Conservation (phyloP, 345 rosid species). For the Syzygium aqueum region DNA sequence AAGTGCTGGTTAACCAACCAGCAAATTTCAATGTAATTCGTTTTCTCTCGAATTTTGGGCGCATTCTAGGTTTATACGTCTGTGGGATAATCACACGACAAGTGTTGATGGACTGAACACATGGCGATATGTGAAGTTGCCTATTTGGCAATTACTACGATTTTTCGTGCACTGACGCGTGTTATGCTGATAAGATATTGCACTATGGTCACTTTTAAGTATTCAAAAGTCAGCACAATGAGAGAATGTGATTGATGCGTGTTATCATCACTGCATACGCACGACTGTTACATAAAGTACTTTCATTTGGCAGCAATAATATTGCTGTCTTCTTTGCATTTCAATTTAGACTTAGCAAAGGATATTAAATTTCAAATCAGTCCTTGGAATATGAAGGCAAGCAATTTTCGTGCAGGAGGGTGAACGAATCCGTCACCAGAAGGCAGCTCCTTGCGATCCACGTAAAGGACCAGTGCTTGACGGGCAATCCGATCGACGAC, state of each 20-base stretch:
- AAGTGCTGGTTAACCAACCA: background rate
- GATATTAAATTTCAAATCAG: background rate
- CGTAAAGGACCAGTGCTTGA: background rate
- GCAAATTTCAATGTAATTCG: background rate
- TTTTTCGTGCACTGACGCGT: background rate
- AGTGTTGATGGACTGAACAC: background rate
- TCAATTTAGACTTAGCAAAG: background rate
- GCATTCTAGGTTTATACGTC: background rate
- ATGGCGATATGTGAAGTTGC: background rate
- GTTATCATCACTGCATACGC: background rate
- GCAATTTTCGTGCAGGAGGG: slow-evolving; percentile 4
- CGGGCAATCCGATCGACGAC: slow-evolving; percentile 10
- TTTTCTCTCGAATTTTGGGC: background rate
- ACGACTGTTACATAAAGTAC: background rate
- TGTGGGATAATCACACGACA: background rate
- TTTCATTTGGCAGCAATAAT: background rate
- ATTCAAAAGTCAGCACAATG: background rate
- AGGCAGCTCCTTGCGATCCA: background rate
- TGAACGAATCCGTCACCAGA: slow-evolving; percentile 4
- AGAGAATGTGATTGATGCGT: background rate
- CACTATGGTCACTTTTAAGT: background rate
- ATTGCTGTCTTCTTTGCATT: background rate
- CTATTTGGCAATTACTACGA: background rate
- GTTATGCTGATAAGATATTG: background rate
- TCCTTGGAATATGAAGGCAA: background rate